Base-by-base conservation (phyloP, 2,329 filamentous ascomycete genomes). In the Ophiocordyceps sinensis region DNA sequence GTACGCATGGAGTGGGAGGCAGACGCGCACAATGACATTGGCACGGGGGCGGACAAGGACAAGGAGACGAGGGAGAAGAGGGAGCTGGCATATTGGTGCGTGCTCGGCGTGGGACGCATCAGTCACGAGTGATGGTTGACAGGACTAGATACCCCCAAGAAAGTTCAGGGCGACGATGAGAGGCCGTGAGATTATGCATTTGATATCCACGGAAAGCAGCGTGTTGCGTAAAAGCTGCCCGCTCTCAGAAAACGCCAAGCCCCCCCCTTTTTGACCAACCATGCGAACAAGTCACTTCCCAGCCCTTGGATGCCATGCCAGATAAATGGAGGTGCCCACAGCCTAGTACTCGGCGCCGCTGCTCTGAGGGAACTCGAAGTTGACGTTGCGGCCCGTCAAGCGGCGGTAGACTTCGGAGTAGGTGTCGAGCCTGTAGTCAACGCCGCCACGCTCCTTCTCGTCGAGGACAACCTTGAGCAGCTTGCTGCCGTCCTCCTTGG, bases 361-460 rank as follows among this genome's bases (percentile, higher is more conserved):
- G 64, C 75, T 76, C 75, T 93, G 84, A 60, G 91, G 91, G 81
- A 98, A 98, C 81, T 98, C 91, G 65, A 98, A 98, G 70, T 81
- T 79, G 66, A 96, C 91, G 65, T 79, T 79, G 72, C 93, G 91
- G 70, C 91, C 91, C 50, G 91, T 98, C 64, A 98, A 76, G 62
- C 86, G 82, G 71, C 87, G 86, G 85, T 98, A 98, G 66, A 98
- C 91, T 81, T 98, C 91, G 53, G 86, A 85, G 79, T 98, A 98
- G 66, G 89, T 95, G 73, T 98, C 91, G 59, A 98, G 85, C 68
- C 91, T 81, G 84, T 96, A 95, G 79, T 98, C 91, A 59, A 98
- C 89, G 68, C 88, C 87, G 63, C 88, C 89, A 61, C 88, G 85
- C 85, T 98, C 91, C 86, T 98, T 98, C 85, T 96, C 91, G 70